Evolutionary conservation across 495 filamentous ascomycete species (phyloP), one percentile per base, ranked within the genome.

Genomic region (Immersiella caudata): DNA sequence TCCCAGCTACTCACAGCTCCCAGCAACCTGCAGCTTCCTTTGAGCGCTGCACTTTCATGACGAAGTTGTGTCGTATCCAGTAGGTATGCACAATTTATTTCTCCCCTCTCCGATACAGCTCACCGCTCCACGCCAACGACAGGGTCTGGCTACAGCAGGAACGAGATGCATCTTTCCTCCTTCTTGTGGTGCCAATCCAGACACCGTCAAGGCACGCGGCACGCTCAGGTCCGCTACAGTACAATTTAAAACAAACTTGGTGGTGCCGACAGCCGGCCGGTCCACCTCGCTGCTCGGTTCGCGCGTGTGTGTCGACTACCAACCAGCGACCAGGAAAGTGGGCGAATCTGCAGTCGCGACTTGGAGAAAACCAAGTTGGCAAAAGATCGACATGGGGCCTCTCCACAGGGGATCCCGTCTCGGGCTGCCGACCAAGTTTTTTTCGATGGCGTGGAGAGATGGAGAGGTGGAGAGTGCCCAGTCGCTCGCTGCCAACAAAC

Each of bases 341-440:
- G 20, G n/a, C 20, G 22, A 22, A 55, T 55, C 25, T 55, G 40
- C 40, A 46, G 7, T 24, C 21, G 5, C 52, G 52, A 22, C 52
- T 26, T 22, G 20, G 52, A n/a, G 52, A 12, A n/a, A 55, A 7
- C n/a, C 6, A 55, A 26, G 52, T 55, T 55, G 52, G 52, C 52
- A 55, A 55, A 26, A 24, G 52, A 55, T 55, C 52, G 52, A 22
- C 52, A 55, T 24, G 52, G 52, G 8, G 29, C 29, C 29, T 4
- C 29, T 33, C 29, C 29, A 33, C 29, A 33, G 24, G 21, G 16
- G 9, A 22, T 11, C 6, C 20, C 20, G n/a, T 22, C 21, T 24
- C 20, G 52, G 52, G 52, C 6, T 55, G 21, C 52, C 24, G 52
- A 55, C 52, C 52, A 55, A 55, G 52, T 55, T 55, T 55, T 55